Base-by-base conservation (phyloP, 1,284 basidiomycete genomes). In the Nidula niveotomentosa region DNA sequence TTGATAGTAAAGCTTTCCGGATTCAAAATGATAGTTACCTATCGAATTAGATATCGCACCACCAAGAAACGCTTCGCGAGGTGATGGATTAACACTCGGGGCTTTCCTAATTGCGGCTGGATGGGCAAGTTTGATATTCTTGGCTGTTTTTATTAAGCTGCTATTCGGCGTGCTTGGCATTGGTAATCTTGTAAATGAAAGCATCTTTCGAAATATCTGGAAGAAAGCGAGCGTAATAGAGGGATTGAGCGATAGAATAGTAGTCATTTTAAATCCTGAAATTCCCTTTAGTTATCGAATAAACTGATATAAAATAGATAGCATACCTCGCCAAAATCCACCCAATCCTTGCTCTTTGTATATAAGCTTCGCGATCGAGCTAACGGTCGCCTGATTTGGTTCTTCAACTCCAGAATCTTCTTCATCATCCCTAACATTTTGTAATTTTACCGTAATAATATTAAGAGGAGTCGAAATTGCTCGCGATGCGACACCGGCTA, bases 271-370 rank as follows among this genome's bases (percentile, higher is more conserved):
- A 65, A 84, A 83, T 0, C 81, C 82, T 83, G 50, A 23, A 35
- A 48, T 45, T 9, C 48, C 46, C 9, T 17, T 58, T 18, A 56
- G 37, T 51, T 30, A 30, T 33, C 33, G n/a, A 10, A 23, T 8
- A 18, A 50, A 13, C 36, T 23, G 12, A 13, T 43, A 15, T 8
- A 12, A 34, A 50, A 49, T 9, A 44, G 53, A 12, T 18, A 55
- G 56, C 57, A 51, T 61, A 82, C 82, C 83, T 68, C 74, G 69
- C 82, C 82, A 85, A 58, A 84, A 85, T 4, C 81, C 82, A 30
- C 58, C 49, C 13, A 84, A 53, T 0, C 81, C 82, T 13, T 76
- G 63, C 52, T 79, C 75, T 1, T 61, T 49, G 57, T 82, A 80
- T n/a, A 84, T 78, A 18, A 63, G 62, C 56, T 68, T 68, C 1